A percentile compares a stretch with the other conserved stretches of the same genome.
Evolutionary conservation across 805 yeast genomes (phyloP).

Genomic region (Phaffomyces thermotolerans): DNA sequence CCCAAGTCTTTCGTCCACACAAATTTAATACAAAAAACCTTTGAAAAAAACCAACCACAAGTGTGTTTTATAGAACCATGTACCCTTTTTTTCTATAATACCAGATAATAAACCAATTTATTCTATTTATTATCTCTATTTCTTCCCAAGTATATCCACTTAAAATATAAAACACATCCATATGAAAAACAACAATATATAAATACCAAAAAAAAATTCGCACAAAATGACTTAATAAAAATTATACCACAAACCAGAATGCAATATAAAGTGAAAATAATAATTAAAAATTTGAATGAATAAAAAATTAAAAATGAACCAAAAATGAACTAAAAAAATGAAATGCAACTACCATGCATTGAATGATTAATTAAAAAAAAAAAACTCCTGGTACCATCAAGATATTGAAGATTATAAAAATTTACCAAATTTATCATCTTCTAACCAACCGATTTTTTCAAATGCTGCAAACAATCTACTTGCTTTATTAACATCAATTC

Average conservation of each 20-base stretch:
- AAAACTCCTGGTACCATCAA: not conserved
- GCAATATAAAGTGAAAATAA: not conserved
- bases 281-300: not conserved
- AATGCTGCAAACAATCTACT: slow-evolving; percentile 87
- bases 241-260: no score
- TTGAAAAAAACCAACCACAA: not conserved
- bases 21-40: not conserved
- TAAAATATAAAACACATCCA: not conserved
- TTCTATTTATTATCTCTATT: no score
- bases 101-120: no score
- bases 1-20: not conserved
- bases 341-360: not conserved
- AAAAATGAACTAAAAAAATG: not conserved
- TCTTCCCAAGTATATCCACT: not conserved
- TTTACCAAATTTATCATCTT: slow-evolving; percentile 60
- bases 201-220: not conserved
- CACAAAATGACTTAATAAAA: no score
- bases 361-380: slow-evolving; percentile 17
- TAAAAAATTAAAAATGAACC: not conserved
- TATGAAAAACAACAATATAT: not conserved
- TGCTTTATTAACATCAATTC: slow-evolving; percentile 95
- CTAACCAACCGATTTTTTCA: slow-evolving; percentile 94
- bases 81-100: not conserved
- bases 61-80: not conserved
- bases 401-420: slow-evolving; percentile 24